Evolutionary conservation across 2,329 filamentous ascomycete species (phyloP).

Genomic region (Dactylellina haptotyla): DNA sequence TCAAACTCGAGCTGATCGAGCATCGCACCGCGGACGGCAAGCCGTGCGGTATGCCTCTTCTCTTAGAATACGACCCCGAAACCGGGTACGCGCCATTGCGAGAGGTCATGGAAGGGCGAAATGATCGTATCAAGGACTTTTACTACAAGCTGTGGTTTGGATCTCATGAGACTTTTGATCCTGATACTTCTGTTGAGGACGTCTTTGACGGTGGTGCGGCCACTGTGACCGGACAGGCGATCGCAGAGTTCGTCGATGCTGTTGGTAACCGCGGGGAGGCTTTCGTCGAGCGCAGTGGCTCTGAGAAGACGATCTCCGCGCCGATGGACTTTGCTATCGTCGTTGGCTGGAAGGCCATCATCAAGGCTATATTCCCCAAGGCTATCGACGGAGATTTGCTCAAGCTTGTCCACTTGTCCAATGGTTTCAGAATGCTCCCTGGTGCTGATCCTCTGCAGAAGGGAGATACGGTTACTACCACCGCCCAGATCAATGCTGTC

Average conservation of each 20-base stretch:
- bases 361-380: conserved; percentile 97
- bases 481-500: conserved; percentile 94
- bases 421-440: conserved; percentile 97
- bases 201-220: conserved; percentile 89
- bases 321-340: conserved; percentile 99
- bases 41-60: conserved; percentile 82
- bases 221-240: conserved; percentile 87
- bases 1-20: conserved; percentile 90
- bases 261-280: conserved; percentile 98
- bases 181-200: conserved; percentile 84
- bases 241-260: conserved; percentile 98
- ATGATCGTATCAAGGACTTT: conserved; percentile 98
- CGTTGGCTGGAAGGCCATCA: conserved; percentile 99
- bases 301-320: conserved; percentile 82
- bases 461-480: conserved; percentile 90
- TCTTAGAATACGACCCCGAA: conserved; percentile 93
- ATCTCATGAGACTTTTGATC: conserved; percentile 76
- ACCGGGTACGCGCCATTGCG: conserved; percentile 96
- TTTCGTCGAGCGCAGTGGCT: conserved; percentile 90
- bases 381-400: conserved; percentile 95
- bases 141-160: conserved; percentile 99
- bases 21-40: conserved; percentile 86
- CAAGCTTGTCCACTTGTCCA: conserved; percentile 95
- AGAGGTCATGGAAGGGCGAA: conserved; percentile 94
- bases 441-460: conserved; percentile 95